Evolutionary conservation across 257 asterid genomes (phyloP), one percentile per base, ranked within the genome.

Genomic region (Nicotiana sylvestris): DNA sequence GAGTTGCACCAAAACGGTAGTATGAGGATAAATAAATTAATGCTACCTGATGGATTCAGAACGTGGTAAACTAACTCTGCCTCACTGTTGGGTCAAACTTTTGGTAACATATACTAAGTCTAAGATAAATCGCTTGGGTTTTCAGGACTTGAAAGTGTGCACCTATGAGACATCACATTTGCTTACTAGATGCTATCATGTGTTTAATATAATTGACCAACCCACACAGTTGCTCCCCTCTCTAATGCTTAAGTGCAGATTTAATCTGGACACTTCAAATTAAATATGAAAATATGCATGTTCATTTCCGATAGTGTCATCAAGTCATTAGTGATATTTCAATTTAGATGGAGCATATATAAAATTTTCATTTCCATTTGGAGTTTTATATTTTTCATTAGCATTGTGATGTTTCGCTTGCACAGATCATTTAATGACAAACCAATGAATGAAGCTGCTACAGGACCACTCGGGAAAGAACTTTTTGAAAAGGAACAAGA

Each of bases 401-500:
- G 13, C 62, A 25, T 10, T 76, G 3, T 15, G 46, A 39, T 51
- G 27, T 76, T 74, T 76, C 1, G 9, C 61, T 76, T 76, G 10
- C 77, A 35, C 86, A 96, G 99, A 80, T 96, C 99, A 16, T 96
- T 96, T 66, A 96, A 92, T 66, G 99, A 96, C 86, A 92, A 91
- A 84, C 99, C 99, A 56, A 90, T 96, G 78, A 92, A 90, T 74
- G 94, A 82, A 82, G 92, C 85, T 76, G 89, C 90, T 62, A 84
- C 90, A 76, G 99, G 99, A 80, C 98, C 99, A 57, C 87, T 94
- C 27, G 98, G 99, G 43, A 92, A 85, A 84, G 96, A 87, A 46
- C 98, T 96, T 33, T 93, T 94, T 83, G 98, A 92, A 91, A 96
- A 89, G 88, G 99, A 94, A 82, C 98, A 96, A 72, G 97, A 93